These are phyloP conservation scores for Linderniella brevidens DNA, from an alignment of 257 asterid species.

Conservation along the genomic window DNA sequence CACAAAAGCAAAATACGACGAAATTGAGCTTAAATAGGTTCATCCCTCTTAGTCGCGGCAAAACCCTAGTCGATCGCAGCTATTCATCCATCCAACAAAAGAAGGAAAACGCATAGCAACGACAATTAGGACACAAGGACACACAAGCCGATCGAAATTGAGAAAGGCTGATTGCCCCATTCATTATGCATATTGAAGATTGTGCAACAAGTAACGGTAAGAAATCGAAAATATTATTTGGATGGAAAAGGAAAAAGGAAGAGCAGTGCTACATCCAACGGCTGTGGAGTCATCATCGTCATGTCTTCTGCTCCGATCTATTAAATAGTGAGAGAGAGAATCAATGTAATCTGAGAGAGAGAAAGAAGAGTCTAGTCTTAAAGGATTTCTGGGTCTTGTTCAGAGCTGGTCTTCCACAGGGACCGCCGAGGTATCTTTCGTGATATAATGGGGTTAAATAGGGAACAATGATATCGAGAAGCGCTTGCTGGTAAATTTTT, in stretches of 20 bases:
- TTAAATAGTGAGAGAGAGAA: conserved; percentile 21
- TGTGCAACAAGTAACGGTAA: background rate
- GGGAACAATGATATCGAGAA: too few species aligned
- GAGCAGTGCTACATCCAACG: conserved; percentile 50
- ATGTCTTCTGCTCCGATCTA: conserved; percentile 53
- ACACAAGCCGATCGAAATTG: conserved; percentile 3
- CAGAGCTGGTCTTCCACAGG: too few species aligned
- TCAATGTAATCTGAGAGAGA: conserved; percentile 10
- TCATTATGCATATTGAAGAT: conserved; percentile 12
- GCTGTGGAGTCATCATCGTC: conserved; percentile 85
- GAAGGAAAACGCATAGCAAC: conserved; percentile 5
- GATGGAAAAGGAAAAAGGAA: conserved; percentile 12
- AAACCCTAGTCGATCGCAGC: conserved; percentile 61
- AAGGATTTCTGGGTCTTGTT: too few species aligned
- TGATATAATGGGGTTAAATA: too few species aligned
- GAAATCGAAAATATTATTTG: conserved; percentile 1
- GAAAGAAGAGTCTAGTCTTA: background rate
- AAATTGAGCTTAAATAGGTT: conserved; percentile 10
- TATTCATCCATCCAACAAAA: conserved; percentile 12
- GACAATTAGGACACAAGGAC: too few species aligned
- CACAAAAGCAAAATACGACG: conserved; percentile 3
- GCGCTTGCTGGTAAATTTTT: too few species aligned
- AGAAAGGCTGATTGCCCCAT: conserved; percentile 9
- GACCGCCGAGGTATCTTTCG: too few species aligned
- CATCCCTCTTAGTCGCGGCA: conserved; percentile 20